These are phyloP conservation scores for Tylopilus rubrobrunneus DNA, from an alignment of 768 basidiomycete species.

Conservation along the genomic window DNA sequence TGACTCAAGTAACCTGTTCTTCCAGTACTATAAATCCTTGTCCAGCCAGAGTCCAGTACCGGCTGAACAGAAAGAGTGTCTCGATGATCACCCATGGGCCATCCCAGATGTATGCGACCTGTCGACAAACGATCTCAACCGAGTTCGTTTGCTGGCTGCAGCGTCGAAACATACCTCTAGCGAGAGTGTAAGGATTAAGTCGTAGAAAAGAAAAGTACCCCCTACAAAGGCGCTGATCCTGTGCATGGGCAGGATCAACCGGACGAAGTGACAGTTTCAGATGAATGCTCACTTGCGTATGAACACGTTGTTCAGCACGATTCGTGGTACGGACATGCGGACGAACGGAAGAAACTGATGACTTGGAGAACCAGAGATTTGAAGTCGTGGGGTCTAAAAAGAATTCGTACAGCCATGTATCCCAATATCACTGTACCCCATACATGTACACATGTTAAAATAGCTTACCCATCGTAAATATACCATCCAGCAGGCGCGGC, in stretches of 20 bases:
- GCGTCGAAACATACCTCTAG: conserved; percentile 19
- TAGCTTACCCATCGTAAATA: conserved; percentile 1
- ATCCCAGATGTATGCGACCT: conserved; percentile 19
- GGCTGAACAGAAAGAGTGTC: conserved; percentile 9
- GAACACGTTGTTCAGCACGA: conserved; percentile 4
- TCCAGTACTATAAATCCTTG: conserved; percentile 20
- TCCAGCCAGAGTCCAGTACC: conserved; percentile 17
- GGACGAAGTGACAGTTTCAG: not conserved
- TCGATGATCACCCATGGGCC: conserved; percentile 14
- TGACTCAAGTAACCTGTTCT: conserved; percentile 19
- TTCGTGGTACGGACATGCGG: conserved; percentile 7
- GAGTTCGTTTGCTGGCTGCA: not conserved
- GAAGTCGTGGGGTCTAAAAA: not conserved
- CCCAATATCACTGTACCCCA: not conserved
- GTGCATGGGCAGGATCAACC: not conserved
- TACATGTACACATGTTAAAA: not conserved
- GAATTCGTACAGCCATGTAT: not conserved
- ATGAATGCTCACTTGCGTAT: conserved; percentile 17
- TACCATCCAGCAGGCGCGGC: conserved; percentile 6
- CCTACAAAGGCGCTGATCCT: conserved; percentile 17
- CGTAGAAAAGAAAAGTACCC: conserved; percentile 22
- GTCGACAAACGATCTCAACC: not conserved
- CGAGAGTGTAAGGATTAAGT: conserved; percentile 25
- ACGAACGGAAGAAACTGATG: not conserved
- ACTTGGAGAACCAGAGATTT: not conserved